Base-by-base conservation (phyloP, 176 grass and related monocot genomes). In the Zea luxurians region DNA sequence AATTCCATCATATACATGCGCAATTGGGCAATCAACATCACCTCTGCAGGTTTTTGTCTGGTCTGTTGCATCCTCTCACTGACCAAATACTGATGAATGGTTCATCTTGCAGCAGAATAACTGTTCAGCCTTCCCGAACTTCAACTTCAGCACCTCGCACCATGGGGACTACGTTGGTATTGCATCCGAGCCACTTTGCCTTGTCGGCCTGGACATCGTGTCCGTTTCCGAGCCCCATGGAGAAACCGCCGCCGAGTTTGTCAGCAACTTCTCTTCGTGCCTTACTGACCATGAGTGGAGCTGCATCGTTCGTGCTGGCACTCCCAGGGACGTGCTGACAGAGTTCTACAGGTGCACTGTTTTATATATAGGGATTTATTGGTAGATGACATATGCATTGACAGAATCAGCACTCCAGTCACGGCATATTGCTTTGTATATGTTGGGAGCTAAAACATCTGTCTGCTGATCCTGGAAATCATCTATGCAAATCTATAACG, bases 141-240 rank as follows among this genome's bases (percentile, higher is more conserved):
- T 94, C 77, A 94, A 94, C 71, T 98, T 92, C 66, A 94, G 79
- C 70, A 50, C 82, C 11, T 98, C 91, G 11, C 89, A 94, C 76
- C 95, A 94, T 85, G 95, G 95, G 34, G 81, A 85, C 61, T 98
- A 89, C 13, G 95, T 92, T 8, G 91, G 95, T 41, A 82, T 98
- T 73, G 89, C 91, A 78, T 97, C 86, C 8, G 94, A 94, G 48
- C 82, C 83, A 0, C 5, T 84, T 4, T 90, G 89, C 70, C 80
- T 94, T 71, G 80, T 97, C 77, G 94, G 94, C 64, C 80, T 97
- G 2, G 94, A 94, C 60, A 92, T 97, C 61, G 91, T 92, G 17
- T 86, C 67, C 8, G 40, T 90, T 71, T 74, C 73, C 21, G 83
- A 88, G 50, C 94, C 89, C 37, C 71, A 80, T 42, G 66, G 61